These are phyloP conservation scores for Candida sakaeoensis DNA, from an alignment of 805 yeast species.

Conservation along the genomic window DNA sequence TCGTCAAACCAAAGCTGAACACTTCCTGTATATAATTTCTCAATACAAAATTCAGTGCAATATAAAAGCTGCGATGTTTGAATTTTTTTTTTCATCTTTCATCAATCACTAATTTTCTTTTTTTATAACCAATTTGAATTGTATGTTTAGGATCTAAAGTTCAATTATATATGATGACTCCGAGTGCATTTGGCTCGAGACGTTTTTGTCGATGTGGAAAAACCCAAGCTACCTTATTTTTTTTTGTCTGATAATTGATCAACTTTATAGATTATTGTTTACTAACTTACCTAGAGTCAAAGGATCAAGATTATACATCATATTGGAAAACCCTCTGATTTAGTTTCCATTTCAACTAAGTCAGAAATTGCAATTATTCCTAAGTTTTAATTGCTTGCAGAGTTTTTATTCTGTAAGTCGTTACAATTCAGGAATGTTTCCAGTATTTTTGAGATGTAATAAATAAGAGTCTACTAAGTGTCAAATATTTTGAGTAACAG, in stretches of 20 bases:
- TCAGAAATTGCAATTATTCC: not conserved
- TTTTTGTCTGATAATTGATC: conserved; percentile 50
- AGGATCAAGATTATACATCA: too few relatives aligned
- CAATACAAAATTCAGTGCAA: not conserved
- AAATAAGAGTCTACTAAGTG: too few relatives aligned
- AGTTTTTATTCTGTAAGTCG: not conserved
- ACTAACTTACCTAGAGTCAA: too few relatives aligned
- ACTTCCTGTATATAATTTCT: conserved; percentile 3
- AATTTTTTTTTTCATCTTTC: not conserved
- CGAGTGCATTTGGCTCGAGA: conserved; percentile 99
- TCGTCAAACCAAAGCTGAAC: too few relatives aligned
- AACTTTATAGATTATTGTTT: conserved; percentile 14
- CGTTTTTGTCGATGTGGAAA: conserved; percentile 93
- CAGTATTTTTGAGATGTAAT: not conserved
- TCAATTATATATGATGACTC: conserved; percentile 62
- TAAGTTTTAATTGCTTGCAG: not conserved
- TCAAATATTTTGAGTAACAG: too few relatives aligned
- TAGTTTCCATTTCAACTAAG: too few relatives aligned
- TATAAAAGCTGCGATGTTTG: conserved; percentile 2
- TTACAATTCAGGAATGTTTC: not conserved
- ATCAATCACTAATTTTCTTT: conserved; percentile 2
- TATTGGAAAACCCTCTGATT: too few relatives aligned
- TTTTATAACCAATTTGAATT: not conserved
- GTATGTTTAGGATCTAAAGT: not conserved
- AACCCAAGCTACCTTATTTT: conserved; percentile 92